Percentiles rank a stretch among this genome's conserved stretches.
These are phyloP conservation scores for Oenanthe javanica DNA, from an alignment of 140 eudicot species.

Conservation along the genomic window DNA sequence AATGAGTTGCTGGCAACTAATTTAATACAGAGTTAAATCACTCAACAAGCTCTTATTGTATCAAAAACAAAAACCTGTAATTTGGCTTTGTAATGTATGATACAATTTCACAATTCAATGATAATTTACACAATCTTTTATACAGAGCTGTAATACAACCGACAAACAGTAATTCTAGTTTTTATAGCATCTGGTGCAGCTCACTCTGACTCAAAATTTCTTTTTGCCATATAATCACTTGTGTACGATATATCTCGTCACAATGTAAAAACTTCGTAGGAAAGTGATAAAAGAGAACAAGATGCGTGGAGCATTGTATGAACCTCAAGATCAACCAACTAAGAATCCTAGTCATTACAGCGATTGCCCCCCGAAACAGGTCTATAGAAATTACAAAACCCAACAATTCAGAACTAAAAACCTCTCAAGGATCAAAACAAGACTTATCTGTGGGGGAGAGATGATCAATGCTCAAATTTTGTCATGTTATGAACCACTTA, in stretches of 20 bases:
- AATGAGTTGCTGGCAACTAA: not conserved
- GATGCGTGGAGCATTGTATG: not conserved
- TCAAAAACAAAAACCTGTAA: not conserved
- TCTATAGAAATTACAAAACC: not conserved
- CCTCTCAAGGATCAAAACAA: slow-evolving; percentile 16
- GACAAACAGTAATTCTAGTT: not conserved
- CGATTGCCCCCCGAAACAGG: slow-evolving; percentile 11
- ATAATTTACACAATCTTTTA: slow-evolving; percentile 1
- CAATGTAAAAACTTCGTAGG: slow-evolving; percentile 41
- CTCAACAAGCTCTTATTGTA: not conserved
- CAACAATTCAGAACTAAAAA: slow-evolving; percentile 13
- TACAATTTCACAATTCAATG: slow-evolving; percentile 1
- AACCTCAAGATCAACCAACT: slow-evolving; percentile 22
- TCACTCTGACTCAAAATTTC: slow-evolving; percentile 15
- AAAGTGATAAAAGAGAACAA: not conserved
- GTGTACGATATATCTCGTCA: slow-evolving; percentile 23
- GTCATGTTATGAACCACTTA: slow-evolving; percentile 6
- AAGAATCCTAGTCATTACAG: slow-evolving; percentile 22
- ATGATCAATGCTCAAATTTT: slow-evolving; percentile 16
- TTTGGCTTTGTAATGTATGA: not conserved
- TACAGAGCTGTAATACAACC: not conserved
- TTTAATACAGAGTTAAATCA: not conserved
- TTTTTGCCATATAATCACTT: slow-evolving; percentile 25
- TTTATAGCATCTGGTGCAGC: not conserved
- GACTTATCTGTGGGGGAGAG: slow-evolving; percentile 14